Evolutionary conservation across 352 stramenopile species (phyloP).

Genomic region (Phytophthora pluvialis): DNA sequence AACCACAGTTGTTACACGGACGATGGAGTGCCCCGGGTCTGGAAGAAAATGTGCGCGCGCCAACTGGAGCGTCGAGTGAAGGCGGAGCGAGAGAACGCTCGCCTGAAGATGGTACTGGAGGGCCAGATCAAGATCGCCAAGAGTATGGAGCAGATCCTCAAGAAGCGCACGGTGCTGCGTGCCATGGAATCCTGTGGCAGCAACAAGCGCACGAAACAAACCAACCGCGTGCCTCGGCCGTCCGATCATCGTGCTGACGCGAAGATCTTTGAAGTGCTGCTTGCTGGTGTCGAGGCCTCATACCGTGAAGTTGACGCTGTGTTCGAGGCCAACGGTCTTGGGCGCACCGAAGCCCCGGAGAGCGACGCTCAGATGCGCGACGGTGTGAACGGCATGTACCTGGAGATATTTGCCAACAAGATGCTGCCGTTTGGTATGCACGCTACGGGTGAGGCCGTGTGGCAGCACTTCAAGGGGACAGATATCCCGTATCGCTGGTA

Average conservation of each 20-base stretch:
- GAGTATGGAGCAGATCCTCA: constrained; percentile 45
- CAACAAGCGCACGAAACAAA: constrained; percentile 40
- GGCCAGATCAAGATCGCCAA: constrained; percentile 50
- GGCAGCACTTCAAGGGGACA: constrained; percentile 48
- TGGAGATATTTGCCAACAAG: constrained; percentile 48
- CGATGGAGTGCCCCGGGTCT: constrained; percentile 31
- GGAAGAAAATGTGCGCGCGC: constrained; percentile 39
- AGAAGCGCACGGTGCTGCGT: constrained; percentile 39
- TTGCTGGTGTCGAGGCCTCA: constrained; percentile 35
- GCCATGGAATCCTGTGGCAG: constrained; percentile 33
- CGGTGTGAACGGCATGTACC: constrained; percentile 32
- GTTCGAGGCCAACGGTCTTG: constrained; percentile 44
- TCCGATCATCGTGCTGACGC: constrained; percentile 23
- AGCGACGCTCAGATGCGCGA: constrained; percentile 39
- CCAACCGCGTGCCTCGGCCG: constrained; percentile 26
- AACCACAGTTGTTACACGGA: constrained; percentile 5
- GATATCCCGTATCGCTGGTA: constrained; percentile 38
- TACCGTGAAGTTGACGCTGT: constrained; percentile 41
- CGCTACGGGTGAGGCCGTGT: constrained; percentile 41
- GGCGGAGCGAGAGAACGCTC: constrained; percentile 43
- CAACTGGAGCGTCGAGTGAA: constrained; percentile 40
- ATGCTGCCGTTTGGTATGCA: constrained; percentile 50
- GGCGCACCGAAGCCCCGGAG: constrained; percentile 25
- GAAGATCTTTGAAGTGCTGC: constrained; percentile 36
- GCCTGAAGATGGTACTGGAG: constrained; percentile 42